A percentile compares a stretch with the other conserved stretches of the same genome.
Conservation (phyloP, 2,329 filamentous ascomycete species). For the Cercospora canescens region DNA sequence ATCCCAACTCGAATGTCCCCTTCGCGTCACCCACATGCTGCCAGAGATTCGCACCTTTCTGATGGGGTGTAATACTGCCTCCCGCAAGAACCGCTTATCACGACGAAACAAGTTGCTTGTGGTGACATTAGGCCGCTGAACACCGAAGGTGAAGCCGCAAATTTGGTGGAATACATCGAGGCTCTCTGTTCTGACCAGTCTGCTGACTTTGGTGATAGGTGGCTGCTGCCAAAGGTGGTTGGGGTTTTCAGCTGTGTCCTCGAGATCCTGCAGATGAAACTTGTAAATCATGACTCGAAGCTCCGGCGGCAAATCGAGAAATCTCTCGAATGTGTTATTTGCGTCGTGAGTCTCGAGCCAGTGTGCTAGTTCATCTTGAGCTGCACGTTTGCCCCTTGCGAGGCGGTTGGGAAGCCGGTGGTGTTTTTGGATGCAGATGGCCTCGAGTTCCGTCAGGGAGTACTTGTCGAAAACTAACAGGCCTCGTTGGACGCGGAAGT, state of each 20-base stretch:
- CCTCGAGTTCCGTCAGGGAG: background rate
- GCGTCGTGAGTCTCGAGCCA: background rate
- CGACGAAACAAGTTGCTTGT: too few species aligned
- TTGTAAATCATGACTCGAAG: background rate
- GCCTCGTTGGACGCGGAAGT: background rate
- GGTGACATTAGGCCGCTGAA: too few species aligned
- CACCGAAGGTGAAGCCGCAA: background rate
- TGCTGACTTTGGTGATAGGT: background rate
- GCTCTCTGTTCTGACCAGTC: background rate
- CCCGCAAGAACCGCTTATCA: too few species aligned
- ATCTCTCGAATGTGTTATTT: background rate
- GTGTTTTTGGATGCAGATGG: background rate
- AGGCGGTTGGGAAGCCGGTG: background rate
- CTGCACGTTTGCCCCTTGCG: background rate
- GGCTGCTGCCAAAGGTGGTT: background rate
- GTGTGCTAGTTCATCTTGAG: background rate
- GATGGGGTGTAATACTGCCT: too few species aligned
- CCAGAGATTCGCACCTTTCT: background rate
- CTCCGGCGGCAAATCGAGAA: background rate
- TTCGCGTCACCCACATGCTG: background rate
- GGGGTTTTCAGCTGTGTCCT: background rate
- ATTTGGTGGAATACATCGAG: background rate
- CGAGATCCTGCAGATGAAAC: background rate
- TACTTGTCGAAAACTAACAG: background rate
- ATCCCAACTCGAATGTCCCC: background rate